phyloP scores from a whole-genome alignment of 2,329 filamentous ascomycete genomes.

The Alternaria incomplexa region DNA sequence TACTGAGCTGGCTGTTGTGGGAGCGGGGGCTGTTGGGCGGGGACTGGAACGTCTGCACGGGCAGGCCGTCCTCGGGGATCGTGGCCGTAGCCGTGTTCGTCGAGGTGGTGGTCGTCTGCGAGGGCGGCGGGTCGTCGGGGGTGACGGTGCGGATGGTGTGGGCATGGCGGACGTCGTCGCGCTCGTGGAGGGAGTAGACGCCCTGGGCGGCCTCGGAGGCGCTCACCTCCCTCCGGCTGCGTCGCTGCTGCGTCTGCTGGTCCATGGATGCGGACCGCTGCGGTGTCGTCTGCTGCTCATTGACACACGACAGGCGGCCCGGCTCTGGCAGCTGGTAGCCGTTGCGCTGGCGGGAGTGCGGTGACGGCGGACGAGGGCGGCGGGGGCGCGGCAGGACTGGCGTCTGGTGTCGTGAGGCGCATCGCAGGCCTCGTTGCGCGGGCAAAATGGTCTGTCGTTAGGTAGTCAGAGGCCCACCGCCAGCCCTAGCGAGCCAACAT shows the following conservation, averaged over 20 bases:
- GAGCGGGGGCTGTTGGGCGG: constrained; percentile 43
- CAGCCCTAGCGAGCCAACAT: constrained; percentile 8
- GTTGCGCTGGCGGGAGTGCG: constrained; percentile 15
- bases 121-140: constrained; percentile 58
- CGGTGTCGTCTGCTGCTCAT: constrained; percentile 17
- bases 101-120: background rate
- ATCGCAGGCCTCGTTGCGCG: constrained; percentile 25
- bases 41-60: constrained; percentile 20
- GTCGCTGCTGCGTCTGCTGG: constrained; percentile 29
- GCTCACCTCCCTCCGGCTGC: constrained; percentile 34
- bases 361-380: constrained; percentile 13
- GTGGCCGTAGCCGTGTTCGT: constrained; percentile 9
- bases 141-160: constrained; percentile 68
- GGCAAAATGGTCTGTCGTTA: constrained; percentile 10
- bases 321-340: constrained; percentile 15
- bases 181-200: constrained; percentile 17
- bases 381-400: constrained; percentile 17
- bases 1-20: constrained; percentile 20
- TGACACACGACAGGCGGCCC: constrained; percentile 22
- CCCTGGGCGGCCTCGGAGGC: constrained; percentile 25
- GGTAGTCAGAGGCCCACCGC: constrained; percentile 11
- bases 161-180: constrained; percentile 25
- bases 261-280: constrained; percentile 37
- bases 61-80: constrained; percentile 25
- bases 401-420: constrained; percentile 22